Conservation (phyloP, 208 protist species). For the Hexamita inflata region DNA sequence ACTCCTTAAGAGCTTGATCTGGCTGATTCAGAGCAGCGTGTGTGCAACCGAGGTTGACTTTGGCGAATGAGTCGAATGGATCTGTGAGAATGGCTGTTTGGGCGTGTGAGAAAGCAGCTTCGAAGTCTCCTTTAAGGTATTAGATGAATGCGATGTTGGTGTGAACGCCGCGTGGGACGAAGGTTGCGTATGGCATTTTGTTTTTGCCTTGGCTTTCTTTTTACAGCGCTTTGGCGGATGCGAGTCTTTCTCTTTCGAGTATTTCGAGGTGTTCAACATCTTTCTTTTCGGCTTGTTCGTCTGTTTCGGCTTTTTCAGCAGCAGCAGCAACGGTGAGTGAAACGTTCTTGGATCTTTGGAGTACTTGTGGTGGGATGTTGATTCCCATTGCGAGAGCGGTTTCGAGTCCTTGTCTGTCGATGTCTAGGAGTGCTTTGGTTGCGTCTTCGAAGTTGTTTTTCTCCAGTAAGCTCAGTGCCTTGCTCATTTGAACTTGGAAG, state of each 20-base stretch:
- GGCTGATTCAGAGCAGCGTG: background rate
- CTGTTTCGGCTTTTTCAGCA: background rate
- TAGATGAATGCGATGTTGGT: slow-evolving; percentile 26
- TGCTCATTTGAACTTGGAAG: slow-evolving; percentile 13
- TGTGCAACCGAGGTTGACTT: slow-evolving; percentile 20
- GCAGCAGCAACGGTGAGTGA: slow-evolving; percentile 4
- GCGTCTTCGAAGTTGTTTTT: slow-evolving; percentile 22
- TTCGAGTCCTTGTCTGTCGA: slow-evolving; percentile 14
- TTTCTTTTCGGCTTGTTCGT: background rate
- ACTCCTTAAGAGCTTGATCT: background rate
- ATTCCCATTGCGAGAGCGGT: slow-evolving; percentile 15
- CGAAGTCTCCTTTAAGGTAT: slow-evolving; percentile 22
- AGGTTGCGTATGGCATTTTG: slow-evolving; percentile 22
- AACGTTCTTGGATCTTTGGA: background rate
- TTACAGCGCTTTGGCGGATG: no score
- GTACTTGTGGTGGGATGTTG: background rate
- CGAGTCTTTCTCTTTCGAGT: background rate
- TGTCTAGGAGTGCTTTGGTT: background rate
- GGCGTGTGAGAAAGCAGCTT: background rate
- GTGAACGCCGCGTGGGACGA: slow-evolving; percentile 17
- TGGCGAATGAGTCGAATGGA: slow-evolving; percentile 16
- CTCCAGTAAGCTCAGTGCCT: slow-evolving; percentile 7
- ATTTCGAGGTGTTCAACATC: background rate
- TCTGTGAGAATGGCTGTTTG: background rate
- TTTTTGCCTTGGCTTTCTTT: background rate